Evolutionary conservation across 2,329 filamentous ascomycete species (phyloP), one percentile per base, ranked within the genome.

Genomic region (Aspergillus fructus): DNA sequence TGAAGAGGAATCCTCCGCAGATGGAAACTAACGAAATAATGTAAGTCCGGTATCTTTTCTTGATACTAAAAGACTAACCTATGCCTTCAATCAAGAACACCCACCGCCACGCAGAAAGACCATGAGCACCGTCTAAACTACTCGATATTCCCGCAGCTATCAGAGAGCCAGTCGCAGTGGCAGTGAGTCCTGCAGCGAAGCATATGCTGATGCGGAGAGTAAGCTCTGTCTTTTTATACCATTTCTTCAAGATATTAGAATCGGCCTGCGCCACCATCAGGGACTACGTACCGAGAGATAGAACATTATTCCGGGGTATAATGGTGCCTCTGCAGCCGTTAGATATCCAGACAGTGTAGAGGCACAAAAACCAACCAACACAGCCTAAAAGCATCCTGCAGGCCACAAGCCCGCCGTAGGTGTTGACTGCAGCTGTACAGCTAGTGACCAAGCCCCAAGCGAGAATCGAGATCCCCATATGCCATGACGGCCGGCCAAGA

Each of bases 191-290:
- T 3, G 79, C 81, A 3, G 79, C 78, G 63, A 81, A 83, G 56
- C 83, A 78, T 30, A 83, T 76, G 41, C 76, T 76, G 62, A 79
- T 81, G 4, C 82, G 76, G 43, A 81, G 74, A 2, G 77, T 77
- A 30, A 84, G 66, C 59, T 84, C 81, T 30, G 78, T 75, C 49
- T 79, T 79, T 1, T 80, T 84, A 61, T 83, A 84, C 80, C 80
- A 83, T 59, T 76, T 78, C 6, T 57, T 43, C 4, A 2, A 5
- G 15, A 4, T 37, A 15, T 43, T 17, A 42, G 42, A 13, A 11
- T 47, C n/a, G 8, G 9, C 4, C 17, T 23, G 5, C 1, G 5
- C 12, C 37, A 8, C 13, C 1, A 37, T 2, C 3, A 15, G n/a
- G 24, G 11, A 23, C 11, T 3, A 8, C 50, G 13, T 53, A 57